Evolutionary conservation across 495 filamentous ascomycete genomes (phyloP).

Genomic region (Delitschia confertaspora): DNA sequence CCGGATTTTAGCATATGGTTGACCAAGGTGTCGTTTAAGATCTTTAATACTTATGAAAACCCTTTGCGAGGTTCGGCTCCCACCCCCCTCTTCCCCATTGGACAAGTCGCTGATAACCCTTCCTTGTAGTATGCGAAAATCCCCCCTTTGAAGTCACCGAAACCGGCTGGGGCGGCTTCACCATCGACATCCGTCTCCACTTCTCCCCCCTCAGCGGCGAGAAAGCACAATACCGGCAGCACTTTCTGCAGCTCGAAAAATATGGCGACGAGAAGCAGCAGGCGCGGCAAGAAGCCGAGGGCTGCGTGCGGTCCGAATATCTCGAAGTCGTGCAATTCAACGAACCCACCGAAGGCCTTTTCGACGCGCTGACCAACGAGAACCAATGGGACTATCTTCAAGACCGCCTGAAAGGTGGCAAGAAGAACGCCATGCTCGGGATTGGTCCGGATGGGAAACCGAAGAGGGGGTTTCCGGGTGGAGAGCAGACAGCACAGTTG

Average conservation of each 20-base stretch:
- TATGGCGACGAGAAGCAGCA: conserved; percentile 76
- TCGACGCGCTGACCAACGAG: conserved; percentile 32
- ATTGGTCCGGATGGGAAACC: conserved; percentile 11
- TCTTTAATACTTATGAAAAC: conserved; percentile 90
- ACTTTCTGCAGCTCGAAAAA: conserved; percentile 82
- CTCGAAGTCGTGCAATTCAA: conserved; percentile 95
- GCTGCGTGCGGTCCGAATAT: conserved; percentile 61
- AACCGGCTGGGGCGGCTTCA: conserved; percentile 97
- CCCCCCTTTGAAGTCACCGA: conserved; percentile 80
- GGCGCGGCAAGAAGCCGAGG: conserved; percentile 49
- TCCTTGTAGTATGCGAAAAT: conserved; percentile 46
- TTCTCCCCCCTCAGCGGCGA: conserved; percentile 77
- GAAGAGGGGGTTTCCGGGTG: conserved; percentile 18
- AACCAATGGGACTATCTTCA: conserved; percentile 34
- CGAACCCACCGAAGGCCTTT: conserved; percentile 62
- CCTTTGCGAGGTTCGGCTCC: conserved; percentile 57
- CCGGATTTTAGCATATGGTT: conserved; percentile 87
- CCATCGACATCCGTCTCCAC: conserved; percentile 85
- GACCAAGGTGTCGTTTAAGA: conserved; percentile 93
- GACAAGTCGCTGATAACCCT: not conserved
- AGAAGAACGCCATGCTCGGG: conserved; percentile 18
- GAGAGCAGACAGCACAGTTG: conserved; percentile 21
- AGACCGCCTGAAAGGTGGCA: conserved; percentile 8
- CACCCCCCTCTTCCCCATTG: not conserved
- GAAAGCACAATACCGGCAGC: conserved; percentile 85